phyloP scores from a whole-genome alignment of 495 filamentous ascomycete genomes.

The Bryoglossum gracile region DNA sequence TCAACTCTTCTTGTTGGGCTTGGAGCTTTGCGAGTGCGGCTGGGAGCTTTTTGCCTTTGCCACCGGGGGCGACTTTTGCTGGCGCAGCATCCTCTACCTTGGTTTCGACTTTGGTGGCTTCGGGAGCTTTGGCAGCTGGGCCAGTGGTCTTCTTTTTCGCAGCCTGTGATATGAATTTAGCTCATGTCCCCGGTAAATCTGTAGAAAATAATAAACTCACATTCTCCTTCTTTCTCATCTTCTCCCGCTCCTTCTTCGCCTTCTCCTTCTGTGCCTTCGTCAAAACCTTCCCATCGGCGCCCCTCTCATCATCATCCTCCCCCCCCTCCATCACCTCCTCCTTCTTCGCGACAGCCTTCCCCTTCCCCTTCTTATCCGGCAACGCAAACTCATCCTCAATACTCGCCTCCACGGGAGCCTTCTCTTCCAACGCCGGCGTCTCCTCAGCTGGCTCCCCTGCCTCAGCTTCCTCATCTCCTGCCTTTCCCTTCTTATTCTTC shows the following conservation, averaged over 20 bases:
- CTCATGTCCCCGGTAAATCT: constrained; percentile 9
- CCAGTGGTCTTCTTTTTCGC: constrained; percentile 59
- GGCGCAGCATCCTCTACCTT: constrained; percentile 30
- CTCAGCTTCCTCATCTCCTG: constrained; percentile 71
- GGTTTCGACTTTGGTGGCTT: constrained; percentile 36
- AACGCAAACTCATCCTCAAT: constrained; percentile 84
- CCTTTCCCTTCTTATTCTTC: constrained; percentile 90
- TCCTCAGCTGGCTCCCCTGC: constrained; percentile 53
- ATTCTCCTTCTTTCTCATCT: constrained; percentile 90
- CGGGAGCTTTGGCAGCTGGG: constrained; percentile 43
- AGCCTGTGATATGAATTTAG: constrained; percentile 35
- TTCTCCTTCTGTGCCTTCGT: constrained; percentile 96
- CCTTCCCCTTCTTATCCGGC: constrained; percentile 86
- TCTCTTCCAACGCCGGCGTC: constrained; percentile 48
- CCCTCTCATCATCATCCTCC: constrained; percentile 47
- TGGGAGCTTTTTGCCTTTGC: constrained; percentile 90
- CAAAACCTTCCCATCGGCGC: constrained; percentile 57
- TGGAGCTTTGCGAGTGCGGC: constrained; percentile 74
- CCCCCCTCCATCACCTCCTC: constrained; percentile 37
- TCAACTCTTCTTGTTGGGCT: constrained; percentile 82
- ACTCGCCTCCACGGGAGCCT: constrained; percentile 76
- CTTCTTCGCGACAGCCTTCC: constrained; percentile 54
- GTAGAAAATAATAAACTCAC: constrained; percentile 34
- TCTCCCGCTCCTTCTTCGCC: constrained; percentile 91
- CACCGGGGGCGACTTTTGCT: constrained; percentile 37